Evolutionary conservation across 2,329 filamentous ascomycete genomes (phyloP).

Genomic region (Emergomyces pasteurianus): DNA sequence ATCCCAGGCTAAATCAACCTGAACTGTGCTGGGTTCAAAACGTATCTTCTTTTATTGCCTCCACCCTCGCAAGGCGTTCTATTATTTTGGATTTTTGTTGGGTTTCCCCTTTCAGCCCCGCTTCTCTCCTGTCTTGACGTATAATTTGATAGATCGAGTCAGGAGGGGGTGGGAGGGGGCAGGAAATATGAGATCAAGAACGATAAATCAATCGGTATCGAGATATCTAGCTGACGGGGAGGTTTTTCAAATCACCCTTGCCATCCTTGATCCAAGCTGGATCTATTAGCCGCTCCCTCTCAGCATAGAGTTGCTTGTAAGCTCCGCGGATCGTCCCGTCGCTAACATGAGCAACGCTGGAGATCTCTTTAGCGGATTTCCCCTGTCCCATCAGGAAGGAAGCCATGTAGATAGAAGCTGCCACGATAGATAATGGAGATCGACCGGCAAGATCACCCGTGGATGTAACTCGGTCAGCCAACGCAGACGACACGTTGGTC

Average conservation of each 20-base stretch:
- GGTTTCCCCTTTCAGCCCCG: neutral
- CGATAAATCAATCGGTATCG: neutral
- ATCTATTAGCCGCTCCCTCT: constrained; percentile 62
- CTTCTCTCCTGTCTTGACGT: neutral
- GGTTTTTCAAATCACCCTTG: constrained; percentile 55
- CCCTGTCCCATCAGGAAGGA: constrained; percentile 72
- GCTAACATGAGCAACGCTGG: constrained; percentile 72
- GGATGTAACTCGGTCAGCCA: constrained; percentile 65
- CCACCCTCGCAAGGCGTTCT: neutral
- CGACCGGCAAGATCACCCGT: constrained; percentile 78
- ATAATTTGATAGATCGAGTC: neutral
- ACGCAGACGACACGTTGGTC: constrained; percentile 64
- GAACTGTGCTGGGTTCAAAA: neutral
- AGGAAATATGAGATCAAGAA: neutral
- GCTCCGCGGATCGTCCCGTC: constrained; percentile 95
- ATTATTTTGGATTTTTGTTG: neutral
- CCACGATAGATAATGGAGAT: constrained; percentile 85
- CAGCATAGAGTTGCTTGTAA: constrained; percentile 75
- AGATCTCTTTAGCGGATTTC: constrained; percentile 77
- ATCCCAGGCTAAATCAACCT: neutral
- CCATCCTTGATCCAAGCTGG: constrained; percentile 62
- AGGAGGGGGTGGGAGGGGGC: neutral
- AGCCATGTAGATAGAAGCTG: constrained; percentile 94
- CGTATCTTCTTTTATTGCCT: neutral
- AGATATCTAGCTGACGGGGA: constrained; percentile 43